Evolutionary conservation across 148 eudicot genomes (phyloP).

Genomic region (Bassia scoparia): DNA sequence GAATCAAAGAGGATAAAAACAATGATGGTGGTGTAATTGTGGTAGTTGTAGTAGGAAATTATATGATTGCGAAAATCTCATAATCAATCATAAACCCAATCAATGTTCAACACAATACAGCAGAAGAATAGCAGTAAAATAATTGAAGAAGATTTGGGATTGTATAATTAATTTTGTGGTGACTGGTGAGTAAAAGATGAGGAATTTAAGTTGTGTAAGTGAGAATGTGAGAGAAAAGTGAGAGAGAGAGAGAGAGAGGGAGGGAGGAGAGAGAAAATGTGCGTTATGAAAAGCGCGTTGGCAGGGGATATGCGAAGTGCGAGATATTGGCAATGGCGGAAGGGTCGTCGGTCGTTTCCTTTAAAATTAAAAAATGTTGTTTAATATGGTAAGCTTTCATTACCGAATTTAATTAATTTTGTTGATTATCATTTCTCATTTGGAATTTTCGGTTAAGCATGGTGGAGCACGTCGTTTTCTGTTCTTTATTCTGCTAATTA

Average conservation of each 20-base stretch:
- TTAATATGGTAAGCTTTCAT: no score
- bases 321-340: neutral
- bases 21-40: neutral
- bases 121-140: neutral
- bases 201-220: neutral
- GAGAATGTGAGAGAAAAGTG: neutral
- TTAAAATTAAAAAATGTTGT: no score
- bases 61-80: slow-evolving; percentile 3
- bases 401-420: no score
- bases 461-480: neutral
- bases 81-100: neutral
- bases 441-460: no score
- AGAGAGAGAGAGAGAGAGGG: neutral
- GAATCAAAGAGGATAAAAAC: neutral
- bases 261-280: slow-evolving; percentile 10
- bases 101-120: neutral
- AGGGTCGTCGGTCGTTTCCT: slow-evolving; percentile 16
- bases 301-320: neutral
- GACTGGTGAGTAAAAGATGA: neutral
- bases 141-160: neutral
- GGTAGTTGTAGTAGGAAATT: neutral
- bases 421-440: no score
- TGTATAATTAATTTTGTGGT: no score
- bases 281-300: neutral
- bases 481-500: neutral